phyloP scores from a whole-genome alignment of 306 rosid genomes.

The Senna siamea region DNA sequence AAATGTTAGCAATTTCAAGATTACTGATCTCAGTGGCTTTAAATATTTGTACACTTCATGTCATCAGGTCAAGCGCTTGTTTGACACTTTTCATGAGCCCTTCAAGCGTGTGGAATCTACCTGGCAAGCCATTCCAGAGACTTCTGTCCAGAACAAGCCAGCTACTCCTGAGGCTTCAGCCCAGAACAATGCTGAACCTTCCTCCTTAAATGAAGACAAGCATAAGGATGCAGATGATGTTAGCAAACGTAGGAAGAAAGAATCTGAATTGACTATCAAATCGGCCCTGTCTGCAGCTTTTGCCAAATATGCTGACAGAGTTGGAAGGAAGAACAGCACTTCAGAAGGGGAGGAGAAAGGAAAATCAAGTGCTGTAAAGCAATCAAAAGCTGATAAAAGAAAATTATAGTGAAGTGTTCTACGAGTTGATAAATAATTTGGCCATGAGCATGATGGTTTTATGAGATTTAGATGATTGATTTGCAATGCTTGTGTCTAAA shows the following conservation, averaged over 20 bases:
- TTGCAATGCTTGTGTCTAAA: background rate
- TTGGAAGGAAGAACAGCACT: conserved; percentile 49
- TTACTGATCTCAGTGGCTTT: background rate
- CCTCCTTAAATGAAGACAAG: conserved; percentile 49
- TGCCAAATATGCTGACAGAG: conserved; percentile 67
- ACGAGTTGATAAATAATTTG: background rate
- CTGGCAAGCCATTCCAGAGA: conserved; percentile 56
- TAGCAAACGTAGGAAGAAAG: conserved; percentile 56
- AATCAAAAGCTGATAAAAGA: conserved; percentile 40
- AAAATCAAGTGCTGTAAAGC: conserved; percentile 41
- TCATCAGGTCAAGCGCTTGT: conserved; percentile 81
- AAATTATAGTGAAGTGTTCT: conserved; percentile 13
- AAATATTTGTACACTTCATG: conserved; percentile 28
- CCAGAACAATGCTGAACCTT: conserved; percentile 52
- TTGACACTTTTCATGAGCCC: conserved; percentile 93
- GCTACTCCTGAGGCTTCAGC: conserved; percentile 45
- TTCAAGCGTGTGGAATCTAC: conserved; percentile 75
- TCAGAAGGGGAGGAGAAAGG: conserved; percentile 51
- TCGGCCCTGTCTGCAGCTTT: conserved; percentile 89
- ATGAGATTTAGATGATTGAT: conserved; percentile 26
- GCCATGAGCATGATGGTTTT: background rate
- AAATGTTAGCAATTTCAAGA: background rate
- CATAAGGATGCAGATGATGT: conserved; percentile 44
- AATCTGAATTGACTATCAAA: conserved; percentile 64
- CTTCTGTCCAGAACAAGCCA: conserved; percentile 42